Percentiles rank a stretch among this genome's conserved stretches.
Conservation (phyloP, 2,329 filamentous ascomycete genomes). For the Waltergamsia citrina region DNA sequence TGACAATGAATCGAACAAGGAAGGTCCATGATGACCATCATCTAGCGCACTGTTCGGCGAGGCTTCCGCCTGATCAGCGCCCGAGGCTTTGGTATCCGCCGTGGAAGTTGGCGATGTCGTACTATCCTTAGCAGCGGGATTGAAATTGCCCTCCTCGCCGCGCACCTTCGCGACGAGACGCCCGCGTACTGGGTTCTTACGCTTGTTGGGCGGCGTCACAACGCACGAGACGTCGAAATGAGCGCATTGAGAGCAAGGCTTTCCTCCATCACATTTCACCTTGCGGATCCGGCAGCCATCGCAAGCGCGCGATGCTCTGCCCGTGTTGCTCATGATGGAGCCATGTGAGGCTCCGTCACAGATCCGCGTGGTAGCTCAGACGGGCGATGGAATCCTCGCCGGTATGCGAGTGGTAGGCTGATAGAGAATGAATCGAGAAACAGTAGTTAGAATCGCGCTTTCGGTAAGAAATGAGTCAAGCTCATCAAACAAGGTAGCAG, state of each 20-base stretch:
- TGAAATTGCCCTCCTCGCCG: conserved; percentile 8
- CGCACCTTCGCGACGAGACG: conserved; percentile 24
- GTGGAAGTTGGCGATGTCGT: background rate
- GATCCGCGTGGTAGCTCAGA: too few relatives aligned
- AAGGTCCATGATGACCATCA: too few relatives aligned
- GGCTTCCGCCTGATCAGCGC: background rate
- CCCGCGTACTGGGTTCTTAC: conserved; percentile 17
- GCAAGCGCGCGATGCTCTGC: conserved; percentile 3
- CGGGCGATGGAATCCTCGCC: too few relatives aligned
- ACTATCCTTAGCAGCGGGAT: background rate
- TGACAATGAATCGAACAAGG: conserved; percentile 1
- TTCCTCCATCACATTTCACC: conserved; percentile 4
- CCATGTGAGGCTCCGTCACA: too few relatives aligned
- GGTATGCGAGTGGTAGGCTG: too few relatives aligned
- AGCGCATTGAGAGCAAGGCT: conserved; percentile 17
- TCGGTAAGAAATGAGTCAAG: too few relatives aligned
- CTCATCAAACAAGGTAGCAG: too few relatives aligned
- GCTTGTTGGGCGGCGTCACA: conserved; percentile 19
- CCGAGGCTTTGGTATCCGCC: background rate
- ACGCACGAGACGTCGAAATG: conserved; percentile 22
- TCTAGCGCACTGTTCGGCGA: too few relatives aligned
- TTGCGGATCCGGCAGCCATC: conserved; percentile 7
- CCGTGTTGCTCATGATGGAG: too few relatives aligned
- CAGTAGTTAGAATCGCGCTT: too few relatives aligned
- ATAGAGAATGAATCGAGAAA: too few relatives aligned